Base-by-base conservation (phyloP, 1,284 basidiomycete genomes). In the Salmacisia buchloeana region DNA sequence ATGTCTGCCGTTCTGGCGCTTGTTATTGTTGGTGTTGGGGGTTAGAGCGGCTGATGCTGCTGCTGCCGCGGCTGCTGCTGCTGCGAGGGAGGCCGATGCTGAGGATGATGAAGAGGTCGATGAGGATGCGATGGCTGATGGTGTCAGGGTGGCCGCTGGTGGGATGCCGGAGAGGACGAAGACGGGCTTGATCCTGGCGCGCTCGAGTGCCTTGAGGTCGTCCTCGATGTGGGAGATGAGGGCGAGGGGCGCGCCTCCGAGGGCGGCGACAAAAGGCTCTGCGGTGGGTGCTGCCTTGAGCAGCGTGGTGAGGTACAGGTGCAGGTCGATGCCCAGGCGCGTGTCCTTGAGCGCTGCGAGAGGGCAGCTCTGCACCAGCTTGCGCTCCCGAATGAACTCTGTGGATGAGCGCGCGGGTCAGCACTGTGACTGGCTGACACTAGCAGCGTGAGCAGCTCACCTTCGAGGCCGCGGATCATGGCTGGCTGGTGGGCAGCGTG, bases 301-400 rank as follows among this genome's bases (percentile, higher is more conserved):
- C 68, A 98, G 85, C 62, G 85, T 84, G 60, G 88, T 85, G 54
- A 98, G 85, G 82, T 97, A 98, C 81, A 90, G 88, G 15, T 90
- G 88, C 6, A 93, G 91, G 84, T 99, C 96, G 79, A 99, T 97
- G 57, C 94, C 94, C 31, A 99, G 87, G 60, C 96, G 89, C 60
- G 94, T 92, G 80, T 96, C 92, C 56, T 90, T 86, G 61, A 99
- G 85, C 5, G 89, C 86, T 65, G 86, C 87, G 61, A 99, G 85
- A 29, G 91, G 87, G 60, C 89, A 87, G 56, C 88, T 88, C 81
- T 91, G 88, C 66, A 90, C 81, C 75, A 94, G 89, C 82, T 92
- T 91, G 80, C 90, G 88, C 83, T 94, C 92, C 34, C 85, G 81
- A 72, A 97, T 54, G 49, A 54, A 54, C 27, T 54, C 49, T 54